Evolutionary conservation across 768 basidiomycete genomes (phyloP).

Genomic region (Tylopilus plumbeoviolaceoides): DNA sequence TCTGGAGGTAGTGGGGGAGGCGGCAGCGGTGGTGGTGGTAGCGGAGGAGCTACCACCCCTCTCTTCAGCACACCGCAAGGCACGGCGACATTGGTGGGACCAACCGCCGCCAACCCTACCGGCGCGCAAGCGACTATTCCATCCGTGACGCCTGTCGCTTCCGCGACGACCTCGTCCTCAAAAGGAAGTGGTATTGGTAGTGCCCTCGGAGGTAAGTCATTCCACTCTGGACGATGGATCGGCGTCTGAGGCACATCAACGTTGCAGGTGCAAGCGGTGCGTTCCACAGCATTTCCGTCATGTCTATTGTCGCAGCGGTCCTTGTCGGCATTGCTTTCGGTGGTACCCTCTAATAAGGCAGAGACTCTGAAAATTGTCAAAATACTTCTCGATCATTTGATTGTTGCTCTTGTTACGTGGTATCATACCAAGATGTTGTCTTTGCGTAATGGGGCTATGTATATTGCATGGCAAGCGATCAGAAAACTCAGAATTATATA

Average conservation of each 20-base stretch:
- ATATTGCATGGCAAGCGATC: neutral
- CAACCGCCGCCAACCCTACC: neutral
- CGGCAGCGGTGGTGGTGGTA: neutral
- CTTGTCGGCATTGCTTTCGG: conserved; percentile 2
- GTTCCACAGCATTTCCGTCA: conserved; percentile 4
- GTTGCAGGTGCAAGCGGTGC: conserved; percentile 1
- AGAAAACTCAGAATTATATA: neutral
- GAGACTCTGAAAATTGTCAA: neutral
- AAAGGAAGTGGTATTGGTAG: too few species aligned
- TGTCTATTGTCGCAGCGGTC: neutral
- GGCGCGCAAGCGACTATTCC: neutral
- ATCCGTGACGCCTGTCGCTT: neutral
- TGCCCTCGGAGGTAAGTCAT: neutral
- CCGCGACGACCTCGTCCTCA: neutral
- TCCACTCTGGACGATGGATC: neutral
- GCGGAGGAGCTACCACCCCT: neutral
- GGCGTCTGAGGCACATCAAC: neutral
- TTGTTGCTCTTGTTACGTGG: neutral
- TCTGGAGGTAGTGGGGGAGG: neutral
- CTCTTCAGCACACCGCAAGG: neutral
- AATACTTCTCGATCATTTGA: neutral
- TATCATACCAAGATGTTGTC: neutral
- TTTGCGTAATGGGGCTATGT: neutral
- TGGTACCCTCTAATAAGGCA: neutral
- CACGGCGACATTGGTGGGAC: neutral